Evolutionary conservation across 2,329 filamentous ascomycete species (phyloP).

Genomic region (Pseudocercospora cruenta): DNA sequence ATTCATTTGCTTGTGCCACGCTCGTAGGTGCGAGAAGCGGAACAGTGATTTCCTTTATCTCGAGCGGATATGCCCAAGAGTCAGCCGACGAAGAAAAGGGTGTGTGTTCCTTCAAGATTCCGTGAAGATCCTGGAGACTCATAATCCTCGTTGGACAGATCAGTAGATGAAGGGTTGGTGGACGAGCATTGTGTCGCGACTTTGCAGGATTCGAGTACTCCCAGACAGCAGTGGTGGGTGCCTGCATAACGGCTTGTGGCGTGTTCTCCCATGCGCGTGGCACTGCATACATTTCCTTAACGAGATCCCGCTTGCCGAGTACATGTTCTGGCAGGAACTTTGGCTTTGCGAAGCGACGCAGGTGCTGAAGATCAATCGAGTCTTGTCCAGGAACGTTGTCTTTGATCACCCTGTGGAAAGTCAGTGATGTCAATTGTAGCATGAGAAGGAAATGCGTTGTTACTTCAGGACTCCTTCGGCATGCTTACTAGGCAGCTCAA

Average conservation of each 20-base stretch:
- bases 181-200: constrained; percentile 53
- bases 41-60: constrained; percentile 67
- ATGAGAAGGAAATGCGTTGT: constrained; percentile 22
- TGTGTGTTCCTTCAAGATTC: constrained; percentile 42
- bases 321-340: constrained; percentile 42
- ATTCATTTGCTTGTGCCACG: constrained; percentile 71
- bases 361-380: constrained; percentile 56
- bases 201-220: constrained; percentile 63
- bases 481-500: constrained; percentile 70
- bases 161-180: constrained; percentile 53
- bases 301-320: constrained; percentile 36
- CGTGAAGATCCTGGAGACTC: constrained; percentile 57
- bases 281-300: constrained; percentile 40
- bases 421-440: constrained; percentile 34
- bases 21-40: constrained; percentile 76
- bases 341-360: constrained; percentile 74
- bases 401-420: constrained; percentile 48
- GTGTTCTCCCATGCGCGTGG: constrained; percentile 38
- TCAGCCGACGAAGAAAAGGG: constrained; percentile 45
- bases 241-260: constrained; percentile 36
- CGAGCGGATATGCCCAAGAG: constrained; percentile 49
- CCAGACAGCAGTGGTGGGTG: constrained; percentile 44
- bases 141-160: constrained; percentile 57
- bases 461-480: constrained; percentile 75
- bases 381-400: constrained; percentile 49